Evolutionary conservation across 2,329 filamentous ascomycete genomes (phyloP).

Genomic region (Bipolaris victoriae): DNA sequence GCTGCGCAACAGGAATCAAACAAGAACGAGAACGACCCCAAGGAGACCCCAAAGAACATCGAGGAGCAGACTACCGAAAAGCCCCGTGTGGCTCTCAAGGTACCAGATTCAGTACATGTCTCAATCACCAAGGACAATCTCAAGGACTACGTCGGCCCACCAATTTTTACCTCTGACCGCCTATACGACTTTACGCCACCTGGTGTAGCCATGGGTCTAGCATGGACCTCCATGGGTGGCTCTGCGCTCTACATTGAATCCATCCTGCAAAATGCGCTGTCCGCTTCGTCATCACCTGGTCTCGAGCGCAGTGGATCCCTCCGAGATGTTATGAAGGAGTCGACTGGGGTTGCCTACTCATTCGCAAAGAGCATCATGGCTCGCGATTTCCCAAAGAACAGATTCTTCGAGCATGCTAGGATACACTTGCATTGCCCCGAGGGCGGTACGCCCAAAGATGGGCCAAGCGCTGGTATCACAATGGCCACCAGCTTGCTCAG

Average conservation of each 20-base stretch:
- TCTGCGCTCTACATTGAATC: conserved; percentile 97
- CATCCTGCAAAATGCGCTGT: conserved; percentile 84
- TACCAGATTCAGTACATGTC: conserved; percentile 87
- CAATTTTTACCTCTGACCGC: conserved; percentile 92
- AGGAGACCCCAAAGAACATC: conserved; percentile 65
- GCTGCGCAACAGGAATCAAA: conserved; percentile 72
- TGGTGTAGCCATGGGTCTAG: conserved; percentile 95
- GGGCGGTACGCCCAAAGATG: conserved; percentile 94
- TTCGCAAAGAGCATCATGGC: conserved; percentile 92
- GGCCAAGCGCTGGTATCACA: conserved; percentile 79
- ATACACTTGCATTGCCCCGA: conserved; percentile 97
- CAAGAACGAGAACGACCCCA: conserved; percentile 68
- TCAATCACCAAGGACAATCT: conserved; percentile 86
- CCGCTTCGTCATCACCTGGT: conserved; percentile 73
- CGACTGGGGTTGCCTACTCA: conserved; percentile 91
- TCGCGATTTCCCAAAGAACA: conserved; percentile 83
- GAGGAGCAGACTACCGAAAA: conserved; percentile 66
- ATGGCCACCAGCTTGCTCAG: conserved; percentile 95
- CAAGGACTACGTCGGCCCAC: conserved; percentile 95
- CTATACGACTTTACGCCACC: conserved; percentile 92
- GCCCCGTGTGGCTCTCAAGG: conserved; percentile 77
- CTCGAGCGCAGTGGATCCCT: conserved; percentile 94
- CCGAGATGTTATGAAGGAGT: conserved; percentile 98
- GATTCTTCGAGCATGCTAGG: conserved; percentile 94
- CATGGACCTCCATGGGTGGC: conserved; percentile 97